phyloP scores from a whole-genome alignment of 805 yeast species.

The Ogataea ganodermae region DNA sequence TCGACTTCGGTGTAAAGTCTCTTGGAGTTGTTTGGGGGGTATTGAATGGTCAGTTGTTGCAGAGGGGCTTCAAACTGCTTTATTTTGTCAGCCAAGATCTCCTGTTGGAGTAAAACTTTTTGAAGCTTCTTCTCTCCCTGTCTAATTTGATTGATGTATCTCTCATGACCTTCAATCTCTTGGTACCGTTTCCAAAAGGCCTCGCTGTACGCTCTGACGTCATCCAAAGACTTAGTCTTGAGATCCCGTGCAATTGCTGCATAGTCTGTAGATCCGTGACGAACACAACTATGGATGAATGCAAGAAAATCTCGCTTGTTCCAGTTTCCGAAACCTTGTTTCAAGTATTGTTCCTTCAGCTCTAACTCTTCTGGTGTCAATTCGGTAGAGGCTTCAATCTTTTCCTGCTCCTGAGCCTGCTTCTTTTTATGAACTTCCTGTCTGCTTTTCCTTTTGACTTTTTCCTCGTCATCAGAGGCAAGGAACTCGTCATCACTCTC shows the following conservation, averaged over 20 bases:
- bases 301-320: slow-evolving; percentile 73
- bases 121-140: slow-evolving; percentile 68
- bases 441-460: slow-evolving; percentile 26
- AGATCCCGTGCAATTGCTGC: slow-evolving; percentile 54
- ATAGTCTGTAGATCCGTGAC: slow-evolving; percentile 58
- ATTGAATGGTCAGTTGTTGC: slow-evolving; percentile 62
- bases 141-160: slow-evolving; percentile 70
- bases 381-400: slow-evolving; percentile 56
- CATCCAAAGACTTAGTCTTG: slow-evolving; percentile 58
- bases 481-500: slow-evolving; percentile 54
- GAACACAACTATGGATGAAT: slow-evolving; percentile 69
- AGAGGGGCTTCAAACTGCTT: slow-evolving; percentile 58
- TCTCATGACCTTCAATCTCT: slow-evolving; percentile 69
- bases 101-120: slow-evolving; percentile 55
- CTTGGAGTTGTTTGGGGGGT: slow-evolving; percentile 83
- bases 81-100: slow-evolving; percentile 54
- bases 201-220: slow-evolving; percentile 57
- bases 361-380: slow-evolving; percentile 63
- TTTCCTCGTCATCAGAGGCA: slow-evolving; percentile 36
- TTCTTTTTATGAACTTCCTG: slow-evolving; percentile 34
- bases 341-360: slow-evolving; percentile 53
- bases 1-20: slow-evolving; percentile 68
- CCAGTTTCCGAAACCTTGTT: slow-evolving; percentile 66
- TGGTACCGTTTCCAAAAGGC: slow-evolving; percentile 64
- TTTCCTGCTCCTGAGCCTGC: slow-evolving; percentile 51